Conservation (phyloP, 2,329 filamentous ascomycete species). For the Talaromyces albobiverticillius region DNA sequence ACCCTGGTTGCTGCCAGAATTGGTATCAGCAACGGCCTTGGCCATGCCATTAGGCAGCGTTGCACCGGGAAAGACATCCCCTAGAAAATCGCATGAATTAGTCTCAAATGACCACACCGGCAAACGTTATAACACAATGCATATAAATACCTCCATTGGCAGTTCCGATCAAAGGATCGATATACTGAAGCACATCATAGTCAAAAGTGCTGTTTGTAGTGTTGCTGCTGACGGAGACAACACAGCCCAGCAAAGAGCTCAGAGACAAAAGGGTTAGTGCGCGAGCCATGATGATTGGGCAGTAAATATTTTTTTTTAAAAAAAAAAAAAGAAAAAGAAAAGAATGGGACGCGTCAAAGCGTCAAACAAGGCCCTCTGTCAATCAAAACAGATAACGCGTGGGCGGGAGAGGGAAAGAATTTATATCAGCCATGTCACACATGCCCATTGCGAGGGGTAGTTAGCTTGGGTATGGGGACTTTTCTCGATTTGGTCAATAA, state of each 20-base stretch:
- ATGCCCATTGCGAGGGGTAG: not conserved
- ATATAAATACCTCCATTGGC: conserved; percentile 42
- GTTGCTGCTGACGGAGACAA: conserved; percentile 13
- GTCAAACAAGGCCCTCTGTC: not conserved
- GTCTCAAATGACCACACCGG: not conserved
- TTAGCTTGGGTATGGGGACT: not conserved
- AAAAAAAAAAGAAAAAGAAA: not conserved
- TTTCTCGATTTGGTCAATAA: not conserved
- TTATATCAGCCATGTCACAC: not conserved
- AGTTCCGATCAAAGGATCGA: conserved; percentile 55
- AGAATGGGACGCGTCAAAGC: conserved; percentile 5
- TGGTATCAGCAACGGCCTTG: conserved; percentile 56
- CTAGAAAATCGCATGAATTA: conserved; percentile 21
- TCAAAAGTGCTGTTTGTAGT: conserved; percentile 19
- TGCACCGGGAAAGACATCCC: conserved; percentile 58
- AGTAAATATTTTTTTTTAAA: not conserved
- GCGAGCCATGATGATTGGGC: conserved; percentile 9
- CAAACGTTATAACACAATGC: not conserved
- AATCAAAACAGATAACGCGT: not conserved
- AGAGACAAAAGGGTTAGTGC: conserved; percentile 13
- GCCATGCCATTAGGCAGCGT: conserved; percentile 55
- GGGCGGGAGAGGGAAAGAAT: not conserved
- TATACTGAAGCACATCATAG: conserved; percentile 44
- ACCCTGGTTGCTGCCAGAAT: conserved; percentile 51
- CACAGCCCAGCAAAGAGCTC: conserved; percentile 12